Evolutionary conservation across 768 basidiomycete species (phyloP), one percentile per base, ranked within the genome.

Genomic region (Psilocybe cyanescens): DNA sequence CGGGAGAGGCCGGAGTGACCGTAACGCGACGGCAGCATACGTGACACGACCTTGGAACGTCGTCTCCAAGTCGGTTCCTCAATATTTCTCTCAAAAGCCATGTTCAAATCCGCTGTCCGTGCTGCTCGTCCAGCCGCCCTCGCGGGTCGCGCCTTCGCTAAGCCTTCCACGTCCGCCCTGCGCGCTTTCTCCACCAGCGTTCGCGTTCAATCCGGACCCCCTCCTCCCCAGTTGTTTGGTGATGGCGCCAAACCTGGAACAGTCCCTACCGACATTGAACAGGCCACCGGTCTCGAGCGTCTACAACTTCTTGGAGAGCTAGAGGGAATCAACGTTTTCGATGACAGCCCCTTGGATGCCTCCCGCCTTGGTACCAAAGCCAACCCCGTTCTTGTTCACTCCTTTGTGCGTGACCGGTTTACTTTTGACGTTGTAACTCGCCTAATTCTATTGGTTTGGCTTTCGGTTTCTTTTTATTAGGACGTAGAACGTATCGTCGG

Each of bases 281-380:
- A 99, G 78, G 87, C 96, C 14, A 99, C 97, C 68, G 97, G 97
- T 86, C 82, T 98, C 58, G 96, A 98, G 76, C 94, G 97, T 76
- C 87, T 97, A 72, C 94, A 99, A 78, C 80, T 97, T 52, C 78
- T 98, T 56, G 95, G 91, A 71, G 89, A 94, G 63, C 79, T 95
- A 70, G 87, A 94, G 75, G 96, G 95, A 57, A 78, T 95, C 56
- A 89, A 93, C 47, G 86, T 95, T 55, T 99, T 99, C 79, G 95
- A 98, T 74, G 83, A 89, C 71, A 83, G 86, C 60, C 91, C 95
- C 35, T 83, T 97, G 65, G 90, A 94, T 71, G 79, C 95, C 58
- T 90, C 88, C 76, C 86, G 92, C 70, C 76, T 94, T 73, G 97
- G 97, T 66, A 98, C 97, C 57, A 83, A 91, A 71, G 83, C 85